Conservation (phyloP, 1,139 yeast genomes). For the Hyphopichia wangnamkhiaoensis region DNA sequence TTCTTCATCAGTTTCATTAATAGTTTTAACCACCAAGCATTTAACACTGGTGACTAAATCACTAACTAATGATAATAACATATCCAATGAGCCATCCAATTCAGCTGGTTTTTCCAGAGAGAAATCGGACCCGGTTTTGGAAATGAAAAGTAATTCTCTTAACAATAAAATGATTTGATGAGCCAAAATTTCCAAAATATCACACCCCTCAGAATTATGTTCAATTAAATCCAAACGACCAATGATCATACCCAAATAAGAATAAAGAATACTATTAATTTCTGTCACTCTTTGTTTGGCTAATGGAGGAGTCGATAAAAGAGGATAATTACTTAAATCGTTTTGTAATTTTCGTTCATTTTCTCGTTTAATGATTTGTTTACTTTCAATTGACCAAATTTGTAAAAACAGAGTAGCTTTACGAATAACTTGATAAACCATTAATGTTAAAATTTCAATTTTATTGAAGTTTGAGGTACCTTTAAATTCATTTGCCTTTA, state of each 20-base stretch:
- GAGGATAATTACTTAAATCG: conserved; percentile 45
- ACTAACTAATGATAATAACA: conserved; percentile 59
- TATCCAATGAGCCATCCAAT: conserved; percentile 58
- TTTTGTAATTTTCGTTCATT: conserved; percentile 37
- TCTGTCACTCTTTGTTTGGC: conserved; percentile 75
- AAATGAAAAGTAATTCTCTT: conserved; percentile 63
- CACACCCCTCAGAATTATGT: conserved; percentile 70
- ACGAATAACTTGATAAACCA: conserved; percentile 73
- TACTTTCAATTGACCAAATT: conserved; percentile 69
- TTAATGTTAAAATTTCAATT: conserved; percentile 67
- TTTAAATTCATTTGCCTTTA: conserved; percentile 81
- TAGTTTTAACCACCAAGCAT: conserved; percentile 56
- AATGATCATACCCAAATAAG: conserved; percentile 69
- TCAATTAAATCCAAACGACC: conserved; percentile 77
- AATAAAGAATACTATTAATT: conserved; percentile 66
- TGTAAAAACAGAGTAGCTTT: conserved; percentile 73
- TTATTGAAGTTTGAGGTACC: conserved; percentile 67
- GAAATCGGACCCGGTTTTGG: conserved; percentile 54
- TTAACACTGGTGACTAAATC: conserved; percentile 68
- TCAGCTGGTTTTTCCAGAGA: conserved; percentile 43
- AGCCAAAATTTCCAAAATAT: conserved; percentile 61
- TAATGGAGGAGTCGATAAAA: conserved; percentile 58
- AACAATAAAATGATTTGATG: conserved; percentile 67
- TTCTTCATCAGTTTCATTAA: conserved; percentile 39
- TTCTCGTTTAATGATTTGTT: conserved; percentile 30